Conservation (phyloP, 2,329 filamentous ascomycete species). For the Coniochaeta prunicola region DNA sequence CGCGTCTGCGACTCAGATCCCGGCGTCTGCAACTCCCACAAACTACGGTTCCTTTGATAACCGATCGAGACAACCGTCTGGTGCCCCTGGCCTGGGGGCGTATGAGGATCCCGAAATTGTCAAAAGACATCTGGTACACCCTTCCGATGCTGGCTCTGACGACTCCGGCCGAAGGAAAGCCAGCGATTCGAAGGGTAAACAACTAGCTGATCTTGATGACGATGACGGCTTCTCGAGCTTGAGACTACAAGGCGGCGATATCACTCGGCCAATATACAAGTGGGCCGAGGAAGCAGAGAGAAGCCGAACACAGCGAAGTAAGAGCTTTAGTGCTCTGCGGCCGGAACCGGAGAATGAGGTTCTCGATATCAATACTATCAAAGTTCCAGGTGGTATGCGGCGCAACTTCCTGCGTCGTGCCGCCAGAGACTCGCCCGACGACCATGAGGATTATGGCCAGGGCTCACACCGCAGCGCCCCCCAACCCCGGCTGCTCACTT, state of each 20-base stretch:
- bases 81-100: conserved; percentile 45
- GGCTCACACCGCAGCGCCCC: conserved; percentile 26
- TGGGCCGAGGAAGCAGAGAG: conserved; percentile 81
- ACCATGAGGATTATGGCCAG: conserved; percentile 27
- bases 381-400: conserved; percentile 87
- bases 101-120: conserved; percentile 90
- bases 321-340: conserved; percentile 75
- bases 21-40: conserved; percentile 50
- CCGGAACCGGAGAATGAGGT: conserved; percentile 74
- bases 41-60: conserved; percentile 84
- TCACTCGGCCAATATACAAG: conserved; percentile 90
- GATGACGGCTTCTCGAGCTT: conserved; percentile 90
- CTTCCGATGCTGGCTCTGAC: conserved; percentile 43
- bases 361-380: conserved; percentile 83
- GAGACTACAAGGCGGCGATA: conserved; percentile 86
- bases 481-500: conserved; percentile 67
- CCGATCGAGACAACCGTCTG: conserved; percentile 40
- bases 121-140: conserved; percentile 77
- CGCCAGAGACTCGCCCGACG: conserved; percentile 53
- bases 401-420: conserved; percentile 79
- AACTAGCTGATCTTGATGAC: conserved; percentile 37
- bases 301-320: conserved; percentile 52
- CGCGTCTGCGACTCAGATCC: conserved; percentile 34
- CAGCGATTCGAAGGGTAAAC: conserved; percentile 47
- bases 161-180: conserved; percentile 29